Conservation (phyloP, 1,139 yeast species). For the Yamadazyma spencermartinsiae region DNA sequence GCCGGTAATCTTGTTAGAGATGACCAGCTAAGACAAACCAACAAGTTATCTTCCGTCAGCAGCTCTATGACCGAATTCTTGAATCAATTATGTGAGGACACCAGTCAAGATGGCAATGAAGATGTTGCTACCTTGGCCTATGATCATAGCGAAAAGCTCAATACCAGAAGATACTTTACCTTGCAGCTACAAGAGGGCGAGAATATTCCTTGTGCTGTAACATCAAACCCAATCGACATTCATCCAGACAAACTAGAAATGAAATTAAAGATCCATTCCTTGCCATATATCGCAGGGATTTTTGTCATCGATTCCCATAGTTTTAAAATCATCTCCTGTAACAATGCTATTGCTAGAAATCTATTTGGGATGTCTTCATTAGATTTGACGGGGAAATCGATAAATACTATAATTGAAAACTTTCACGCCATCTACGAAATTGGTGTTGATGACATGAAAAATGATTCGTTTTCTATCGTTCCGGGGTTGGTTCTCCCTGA, state of each 20-base stretch:
- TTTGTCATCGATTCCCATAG: constrained; percentile 60
- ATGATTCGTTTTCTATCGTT: constrained; percentile 44
- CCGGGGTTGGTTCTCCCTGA: constrained; percentile 73
- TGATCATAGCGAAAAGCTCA: constrained; percentile 51
- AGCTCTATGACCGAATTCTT: constrained; percentile 31
- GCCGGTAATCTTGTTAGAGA: constrained; percentile 41
- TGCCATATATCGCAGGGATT: constrained; percentile 88
- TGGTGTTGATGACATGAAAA: constrained; percentile 41
- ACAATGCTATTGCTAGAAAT: constrained; percentile 74
- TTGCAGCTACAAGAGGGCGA: constrained; percentile 44
- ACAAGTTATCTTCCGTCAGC: constrained; percentile 30
- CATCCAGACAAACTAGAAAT: constrained; percentile 41
- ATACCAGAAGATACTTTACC: constrained; percentile 63
- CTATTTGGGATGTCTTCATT: constrained; percentile 64
- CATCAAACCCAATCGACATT: constrained; percentile 55
- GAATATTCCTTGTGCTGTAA: constrained; percentile 68
- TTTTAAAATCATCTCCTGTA: constrained; percentile 61
- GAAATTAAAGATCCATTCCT: constrained; percentile 64
- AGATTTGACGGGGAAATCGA: constrained; percentile 50
- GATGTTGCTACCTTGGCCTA: constrained; percentile 13
- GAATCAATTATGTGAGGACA: constrained; percentile 9
- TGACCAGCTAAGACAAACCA: constrained; percentile 20
- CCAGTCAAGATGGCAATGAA: constrained; percentile 14
- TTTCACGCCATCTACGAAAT: constrained; percentile 55
- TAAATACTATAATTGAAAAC: constrained; percentile 64